Conservation (phyloP, 495 filamentous ascomycete genomes). For the Penicillium samsonianum region DNA sequence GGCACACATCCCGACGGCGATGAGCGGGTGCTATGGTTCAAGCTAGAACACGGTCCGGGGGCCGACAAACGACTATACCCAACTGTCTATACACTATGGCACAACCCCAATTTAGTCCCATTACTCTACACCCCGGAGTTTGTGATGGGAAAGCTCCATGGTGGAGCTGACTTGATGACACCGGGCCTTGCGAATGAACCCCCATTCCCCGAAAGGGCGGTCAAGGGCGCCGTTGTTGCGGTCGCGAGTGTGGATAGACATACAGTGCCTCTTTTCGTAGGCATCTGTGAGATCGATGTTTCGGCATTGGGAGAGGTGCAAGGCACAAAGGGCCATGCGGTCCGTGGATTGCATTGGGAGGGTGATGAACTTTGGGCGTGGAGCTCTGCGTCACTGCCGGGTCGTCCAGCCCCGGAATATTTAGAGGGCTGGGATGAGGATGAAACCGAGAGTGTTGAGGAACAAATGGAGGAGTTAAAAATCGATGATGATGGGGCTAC, state of each 20-base stretch:
- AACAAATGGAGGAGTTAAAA: conserved; percentile 41
- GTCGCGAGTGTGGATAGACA: conserved; percentile 63
- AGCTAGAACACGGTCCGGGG: conserved; percentile 58
- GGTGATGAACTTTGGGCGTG: conserved; percentile 74
- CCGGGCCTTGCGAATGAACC: conserved; percentile 70
- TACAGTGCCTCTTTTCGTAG: conserved; percentile 64
- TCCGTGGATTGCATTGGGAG: conserved; percentile 68
- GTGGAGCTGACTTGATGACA: conserved; percentile 74
- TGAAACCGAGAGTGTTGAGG: conserved; percentile 41
- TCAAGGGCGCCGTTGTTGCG: conserved; percentile 63
- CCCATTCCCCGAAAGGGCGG: conserved; percentile 63
- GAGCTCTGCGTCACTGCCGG: conserved; percentile 57
- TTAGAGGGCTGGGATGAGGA: conserved; percentile 49
- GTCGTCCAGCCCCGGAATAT: conserved; percentile 51
- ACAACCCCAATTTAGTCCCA: conserved; percentile 61
- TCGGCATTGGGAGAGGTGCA: conserved; percentile 56
- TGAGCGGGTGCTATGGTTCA: conserved; percentile 69
- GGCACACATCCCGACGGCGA: conserved; percentile 59
- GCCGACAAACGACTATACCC: conserved; percentile 58
- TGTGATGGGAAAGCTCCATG: conserved; percentile 63
- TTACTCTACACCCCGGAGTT: conserved; percentile 63
- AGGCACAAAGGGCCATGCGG: conserved; percentile 68
- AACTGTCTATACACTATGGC: conserved; percentile 70
- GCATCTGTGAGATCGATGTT: conserved; percentile 68
- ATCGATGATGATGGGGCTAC: conserved; percentile 38